Percentiles rank a stretch among this genome's conserved stretches.
phyloP scores from a whole-genome alignment of 2,329 filamentous ascomycete genomes.

The Colletotrichum tanaceti region DNA sequence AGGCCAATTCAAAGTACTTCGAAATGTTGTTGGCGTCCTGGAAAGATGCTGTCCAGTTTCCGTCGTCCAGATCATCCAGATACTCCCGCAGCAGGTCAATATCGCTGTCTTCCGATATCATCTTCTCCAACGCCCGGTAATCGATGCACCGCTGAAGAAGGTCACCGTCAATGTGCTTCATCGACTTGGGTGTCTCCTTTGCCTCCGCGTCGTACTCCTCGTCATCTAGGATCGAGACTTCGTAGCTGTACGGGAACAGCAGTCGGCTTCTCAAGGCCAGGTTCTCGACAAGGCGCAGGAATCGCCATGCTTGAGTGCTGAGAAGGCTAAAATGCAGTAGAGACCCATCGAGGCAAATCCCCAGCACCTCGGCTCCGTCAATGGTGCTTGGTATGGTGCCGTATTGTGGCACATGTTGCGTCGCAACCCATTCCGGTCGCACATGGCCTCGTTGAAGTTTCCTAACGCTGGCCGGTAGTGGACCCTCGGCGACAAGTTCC shows the following conservation, averaged over 20 bases:
- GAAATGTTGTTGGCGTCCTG: slow-evolving; percentile 43
- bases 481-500: slow-evolving; percentile 65
- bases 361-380: slow-evolving; percentile 67
- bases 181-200: slow-evolving; percentile 53
- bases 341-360: slow-evolving; percentile 76
- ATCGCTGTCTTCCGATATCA: slow-evolving; percentile 51
- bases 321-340: slow-evolving; percentile 78
- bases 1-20: slow-evolving; percentile 61
- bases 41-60: slow-evolving; percentile 53
- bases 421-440: slow-evolving; percentile 62
- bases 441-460: slow-evolving; percentile 65
- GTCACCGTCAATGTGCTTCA: slow-evolving; percentile 76
- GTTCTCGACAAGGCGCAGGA: slow-evolving; percentile 80
- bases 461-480: slow-evolving; percentile 67
- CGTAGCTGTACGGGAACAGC: slow-evolving; percentile 62
- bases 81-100: slow-evolving; percentile 59
- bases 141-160: slow-evolving; percentile 67
- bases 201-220: slow-evolving; percentile 52
- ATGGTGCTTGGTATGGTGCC: slow-evolving; percentile 56
- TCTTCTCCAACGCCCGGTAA: slow-evolving; percentile 56
- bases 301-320: slow-evolving; percentile 68
- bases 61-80: slow-evolving; percentile 62
- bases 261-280: slow-evolving; percentile 63
- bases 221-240: slow-evolving; percentile 44
- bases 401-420: slow-evolving; percentile 52